Base-by-base conservation (phyloP, 2,329 filamentous ascomycete genomes). In the Colletotrichum sp. region DNA sequence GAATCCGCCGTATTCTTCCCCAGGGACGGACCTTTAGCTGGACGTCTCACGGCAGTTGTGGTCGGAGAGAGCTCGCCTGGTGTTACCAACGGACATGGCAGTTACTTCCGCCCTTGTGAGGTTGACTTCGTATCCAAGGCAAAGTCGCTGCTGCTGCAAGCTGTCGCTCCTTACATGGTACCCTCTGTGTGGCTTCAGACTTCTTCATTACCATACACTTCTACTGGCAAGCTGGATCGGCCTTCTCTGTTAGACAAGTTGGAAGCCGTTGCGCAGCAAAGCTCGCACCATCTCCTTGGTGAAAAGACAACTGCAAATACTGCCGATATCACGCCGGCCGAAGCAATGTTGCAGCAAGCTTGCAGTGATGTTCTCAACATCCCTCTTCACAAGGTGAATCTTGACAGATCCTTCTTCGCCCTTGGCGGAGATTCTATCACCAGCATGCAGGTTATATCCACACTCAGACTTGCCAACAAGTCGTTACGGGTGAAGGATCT, bases 151-250 rank as follows among this genome's bases (percentile, higher is more conserved):
- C 18, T 86, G 80, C 68, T 76, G 80, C 76, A 66, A 83, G 85
- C 84, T 79, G 67, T 85, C 1, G 83, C 84, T 1, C 71, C 76
- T 0, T 85, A 85, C 74, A 86, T 86, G 84, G 78, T 85, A 1
- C 85, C 85, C 1, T 80, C 79, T 5, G 71, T 81, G 8, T 85
- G 80, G 77, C 30, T 85, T 8, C 77, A 79, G 2, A 72, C 84
- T 6, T 67, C 78, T 15, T 60, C 39, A 13, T 28, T 79, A 4
- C 77, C 79, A 8, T 74, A 79, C 55, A 80, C 75, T 5, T 26
- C 76, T 24, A 75, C 78, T 3, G 78, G 77, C n/a, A 80, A 80
- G 71, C 76, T 76, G 5, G 78, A 80, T 59, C 67, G 79, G 28
- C 65, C 63, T 34, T 62, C 66, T 21, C 69, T 79, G 10, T 74